These are phyloP conservation scores for Omphalea diandra DNA, from an alignment of 441 rosid genomes.

Conservation along the genomic window DNA sequence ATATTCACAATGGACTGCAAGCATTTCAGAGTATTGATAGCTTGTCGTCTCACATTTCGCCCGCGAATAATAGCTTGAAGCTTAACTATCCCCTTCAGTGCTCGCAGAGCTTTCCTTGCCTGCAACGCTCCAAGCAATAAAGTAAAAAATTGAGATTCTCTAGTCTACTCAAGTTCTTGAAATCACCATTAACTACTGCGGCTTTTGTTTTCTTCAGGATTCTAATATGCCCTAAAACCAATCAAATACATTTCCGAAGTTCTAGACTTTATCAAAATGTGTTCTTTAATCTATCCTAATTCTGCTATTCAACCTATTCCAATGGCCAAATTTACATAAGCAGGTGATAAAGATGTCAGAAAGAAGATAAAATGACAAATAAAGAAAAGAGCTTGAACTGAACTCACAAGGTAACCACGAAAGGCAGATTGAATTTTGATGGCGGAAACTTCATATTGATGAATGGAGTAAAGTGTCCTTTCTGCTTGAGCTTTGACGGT, in stretches of 20 bases:
- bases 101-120: slow-evolving; percentile 93
- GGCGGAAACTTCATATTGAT: slow-evolving; percentile 42
- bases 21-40: slow-evolving; percentile 25
- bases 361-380: neutral
- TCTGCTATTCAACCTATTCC: neutral
- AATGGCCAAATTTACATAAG: neutral
- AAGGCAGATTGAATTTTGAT: slow-evolving; percentile 63
- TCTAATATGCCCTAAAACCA: neutral
- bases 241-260: neutral
- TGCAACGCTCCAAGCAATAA: slow-evolving; percentile 29
- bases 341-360: neutral
- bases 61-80: slow-evolving; percentile 95
- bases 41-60: slow-evolving; percentile 54
- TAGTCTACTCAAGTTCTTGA: neutral
- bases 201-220: neutral
- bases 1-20: slow-evolving; percentile 28
- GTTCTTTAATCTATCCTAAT: neutral
- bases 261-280: too few relatives aligned
- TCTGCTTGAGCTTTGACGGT: slow-evolving; percentile 24
- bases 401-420: slow-evolving; percentile 77
- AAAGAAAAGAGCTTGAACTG: slow-evolving; percentile 4
- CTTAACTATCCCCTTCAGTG: slow-evolving; percentile 77
- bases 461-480: slow-evolving; percentile 11
- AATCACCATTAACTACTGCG: neutral
- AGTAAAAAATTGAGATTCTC: neutral